Evolutionary conservation across 2,329 filamentous ascomycete genomes (phyloP).

Genomic region (Pseudogymnoascus sp.): DNA sequence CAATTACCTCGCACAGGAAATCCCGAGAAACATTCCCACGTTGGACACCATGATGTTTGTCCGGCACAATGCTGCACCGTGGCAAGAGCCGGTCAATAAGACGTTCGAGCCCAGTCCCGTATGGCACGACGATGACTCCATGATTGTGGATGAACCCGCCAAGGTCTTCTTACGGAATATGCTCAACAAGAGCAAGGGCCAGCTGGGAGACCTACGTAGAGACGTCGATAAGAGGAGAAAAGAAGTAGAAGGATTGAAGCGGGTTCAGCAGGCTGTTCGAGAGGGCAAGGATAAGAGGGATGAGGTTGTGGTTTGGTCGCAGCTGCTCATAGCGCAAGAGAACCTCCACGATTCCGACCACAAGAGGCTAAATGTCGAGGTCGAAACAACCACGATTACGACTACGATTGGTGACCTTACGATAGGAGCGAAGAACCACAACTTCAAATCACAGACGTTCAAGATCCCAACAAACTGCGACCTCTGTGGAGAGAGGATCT

Average conservation of each 20-base stretch:
- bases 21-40: constrained; percentile 76
- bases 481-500: constrained; percentile 90
- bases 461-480: constrained; percentile 99
- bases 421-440: constrained; percentile 85
- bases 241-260: constrained; percentile 73
- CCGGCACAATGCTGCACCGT: constrained; percentile 74
- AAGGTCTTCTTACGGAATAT: constrained; percentile 90
- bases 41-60: constrained; percentile 98
- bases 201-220: constrained; percentile 68
- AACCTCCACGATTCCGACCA: constrained; percentile 76
- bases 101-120: constrained; percentile 89
- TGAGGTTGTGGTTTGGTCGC: constrained; percentile 73
- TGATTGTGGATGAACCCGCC: constrained; percentile 78
- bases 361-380: constrained; percentile 76
- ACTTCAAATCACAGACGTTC: constrained; percentile 98
- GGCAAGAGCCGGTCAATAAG: constrained; percentile 78
- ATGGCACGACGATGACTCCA: constrained; percentile 87
- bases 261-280: constrained; percentile 63
- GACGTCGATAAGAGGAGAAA: constrained; percentile 79
- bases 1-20: constrained; percentile 66
- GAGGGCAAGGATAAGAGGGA: constrained; percentile 83
- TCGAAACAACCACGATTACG: constrained; percentile 91
- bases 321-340: constrained; percentile 79
- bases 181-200: constrained; percentile 78
- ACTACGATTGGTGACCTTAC: constrained; percentile 85